Conservation (phyloP, 345 rosid genomes). For the Hypericum androsaemum region DNA sequence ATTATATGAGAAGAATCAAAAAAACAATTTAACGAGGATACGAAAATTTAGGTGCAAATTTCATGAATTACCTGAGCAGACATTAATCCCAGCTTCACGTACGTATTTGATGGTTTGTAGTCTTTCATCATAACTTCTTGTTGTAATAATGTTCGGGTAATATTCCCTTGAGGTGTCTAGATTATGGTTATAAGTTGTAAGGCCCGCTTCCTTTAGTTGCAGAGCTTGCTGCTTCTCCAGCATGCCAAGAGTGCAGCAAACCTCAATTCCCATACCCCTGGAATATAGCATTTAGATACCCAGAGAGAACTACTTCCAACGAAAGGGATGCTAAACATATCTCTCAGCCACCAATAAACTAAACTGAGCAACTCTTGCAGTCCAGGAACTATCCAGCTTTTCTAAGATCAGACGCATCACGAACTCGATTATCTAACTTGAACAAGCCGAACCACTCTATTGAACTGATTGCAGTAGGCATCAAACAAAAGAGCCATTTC, state of each 20-base stretch:
- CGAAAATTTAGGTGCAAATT: not conserved
- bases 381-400: too few species aligned
- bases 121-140: conserved; percentile 86
- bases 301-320: too few species aligned
- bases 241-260: conserved; percentile 98
- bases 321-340: too few species aligned
- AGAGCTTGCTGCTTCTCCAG: conserved; percentile 91
- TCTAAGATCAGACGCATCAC: too few species aligned
- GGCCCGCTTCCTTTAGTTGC: conserved; percentile 93
- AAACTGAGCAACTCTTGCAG: too few species aligned
- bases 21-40: too few species aligned
- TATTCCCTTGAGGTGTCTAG: conserved; percentile 96
- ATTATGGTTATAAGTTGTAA: conserved; percentile 95
- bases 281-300: conserved; percentile 7
- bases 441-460: too few species aligned
- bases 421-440: too few species aligned
- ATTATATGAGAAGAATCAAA: not conserved
- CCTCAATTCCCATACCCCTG: conserved; percentile 98
- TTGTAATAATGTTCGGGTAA: conserved; percentile 77
- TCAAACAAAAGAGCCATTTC: too few species aligned
- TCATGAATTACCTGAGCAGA: conserved; percentile 75
- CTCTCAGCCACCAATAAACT: too few species aligned
- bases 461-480: too few species aligned
- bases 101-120: conserved; percentile 75
- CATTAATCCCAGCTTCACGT: conserved; percentile 88